These are phyloP conservation scores for Trichoderma erinaceum DNA, from an alignment of 495 filamentous ascomycete genomes.

Conservation along the genomic window DNA sequence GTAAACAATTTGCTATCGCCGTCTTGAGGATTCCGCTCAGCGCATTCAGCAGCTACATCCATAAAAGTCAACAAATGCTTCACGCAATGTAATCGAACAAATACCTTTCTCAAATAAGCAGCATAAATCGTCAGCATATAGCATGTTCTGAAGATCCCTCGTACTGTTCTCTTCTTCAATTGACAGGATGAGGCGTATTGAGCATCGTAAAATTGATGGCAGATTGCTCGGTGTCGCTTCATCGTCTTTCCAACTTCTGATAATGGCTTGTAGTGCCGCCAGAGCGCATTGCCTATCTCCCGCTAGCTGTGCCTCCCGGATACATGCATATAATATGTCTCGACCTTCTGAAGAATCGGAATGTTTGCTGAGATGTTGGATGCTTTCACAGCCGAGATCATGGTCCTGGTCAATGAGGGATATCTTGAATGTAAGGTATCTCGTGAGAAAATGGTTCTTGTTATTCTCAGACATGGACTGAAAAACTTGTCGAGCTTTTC, in stretches of 20 bases:
- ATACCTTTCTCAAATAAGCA: conserved; percentile 58
- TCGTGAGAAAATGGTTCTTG: conserved; percentile 54
- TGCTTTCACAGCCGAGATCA: conserved; percentile 43
- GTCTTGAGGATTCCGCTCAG: conserved; percentile 35
- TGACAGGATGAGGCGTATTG: conserved; percentile 52
- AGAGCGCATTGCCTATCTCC: conserved; percentile 55
- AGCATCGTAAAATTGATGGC: conserved; percentile 60
- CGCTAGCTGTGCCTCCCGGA: conserved; percentile 62
- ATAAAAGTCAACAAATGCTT: conserved; percentile 21
- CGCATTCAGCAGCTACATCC: conserved; percentile 35
- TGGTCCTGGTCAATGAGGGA: conserved; percentile 54
- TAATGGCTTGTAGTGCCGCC: conserved; percentile 51
- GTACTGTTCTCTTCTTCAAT: conserved; percentile 39
- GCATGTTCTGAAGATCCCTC: neutral
- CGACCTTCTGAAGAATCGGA: conserved; percentile 22
- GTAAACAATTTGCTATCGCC: conserved; percentile 41
- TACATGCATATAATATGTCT: conserved; percentile 67
- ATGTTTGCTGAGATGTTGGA: conserved; percentile 24
- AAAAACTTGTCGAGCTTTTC: conserved; percentile 49
- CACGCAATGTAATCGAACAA: conserved; percentile 14
- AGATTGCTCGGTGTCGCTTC: conserved; percentile 47
- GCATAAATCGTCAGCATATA: conserved; percentile 37
- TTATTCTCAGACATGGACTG: conserved; percentile 52
- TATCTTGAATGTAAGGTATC: conserved; percentile 69
- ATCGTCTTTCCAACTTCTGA: conserved; percentile 26